A percentile compares a stretch with the other conserved stretches of the same genome.
phyloP scores from a whole-genome alignment of 257 asterid species.

The Paraleonurus japonicus region DNA sequence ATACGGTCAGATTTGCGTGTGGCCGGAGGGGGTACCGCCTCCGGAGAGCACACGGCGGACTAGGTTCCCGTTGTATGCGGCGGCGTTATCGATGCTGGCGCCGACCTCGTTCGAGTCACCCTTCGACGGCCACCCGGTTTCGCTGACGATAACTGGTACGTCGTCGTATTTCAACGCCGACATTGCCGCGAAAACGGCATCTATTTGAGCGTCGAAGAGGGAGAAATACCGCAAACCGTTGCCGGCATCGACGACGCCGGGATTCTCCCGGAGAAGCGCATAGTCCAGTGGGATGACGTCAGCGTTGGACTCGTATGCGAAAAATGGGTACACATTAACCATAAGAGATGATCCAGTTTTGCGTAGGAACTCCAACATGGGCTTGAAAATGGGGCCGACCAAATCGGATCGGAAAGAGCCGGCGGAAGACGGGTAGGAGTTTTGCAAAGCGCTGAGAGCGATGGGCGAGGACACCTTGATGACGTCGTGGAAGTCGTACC shows the following conservation, averaged over 20 bases:
- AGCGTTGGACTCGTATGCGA: conserved; percentile 81
- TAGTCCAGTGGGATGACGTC: conserved; percentile 78
- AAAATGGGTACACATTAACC: conserved; percentile 86
- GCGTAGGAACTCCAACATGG: conserved; percentile 77
- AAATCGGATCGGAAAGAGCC: conserved; percentile 73
- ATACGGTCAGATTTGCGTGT: conserved; percentile 54
- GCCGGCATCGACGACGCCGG: conserved; percentile 75
- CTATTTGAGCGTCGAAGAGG: conserved; percentile 86
- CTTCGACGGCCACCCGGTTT: conserved; percentile 97
- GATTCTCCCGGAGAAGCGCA: conserved; percentile 71
- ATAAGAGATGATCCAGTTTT: conserved; percentile 68
- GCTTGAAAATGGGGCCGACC: conserved; percentile 57
- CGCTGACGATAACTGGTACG: conserved; percentile 52
- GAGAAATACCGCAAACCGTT: conserved; percentile 65
- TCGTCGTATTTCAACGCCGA: conserved; percentile 64
- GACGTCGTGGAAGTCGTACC: conserved; percentile 43
- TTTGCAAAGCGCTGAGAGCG: conserved; percentile 75
- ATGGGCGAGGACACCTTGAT: conserved; percentile 79
- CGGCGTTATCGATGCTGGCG: conserved; percentile 69
- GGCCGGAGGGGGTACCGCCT: conserved; percentile 91
- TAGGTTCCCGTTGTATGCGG: conserved; percentile 79
- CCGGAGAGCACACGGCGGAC: conserved; percentile 68
- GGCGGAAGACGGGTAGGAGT: conserved; percentile 85
- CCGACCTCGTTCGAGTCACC: conserved; percentile 82
- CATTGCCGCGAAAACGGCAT: conserved; percentile 90